A percentile compares a stretch with the other conserved stretches of the same genome.
Conservation (phyloP, 2,329 filamentous ascomycete species). For the Epichloe gansuensis region DNA sequence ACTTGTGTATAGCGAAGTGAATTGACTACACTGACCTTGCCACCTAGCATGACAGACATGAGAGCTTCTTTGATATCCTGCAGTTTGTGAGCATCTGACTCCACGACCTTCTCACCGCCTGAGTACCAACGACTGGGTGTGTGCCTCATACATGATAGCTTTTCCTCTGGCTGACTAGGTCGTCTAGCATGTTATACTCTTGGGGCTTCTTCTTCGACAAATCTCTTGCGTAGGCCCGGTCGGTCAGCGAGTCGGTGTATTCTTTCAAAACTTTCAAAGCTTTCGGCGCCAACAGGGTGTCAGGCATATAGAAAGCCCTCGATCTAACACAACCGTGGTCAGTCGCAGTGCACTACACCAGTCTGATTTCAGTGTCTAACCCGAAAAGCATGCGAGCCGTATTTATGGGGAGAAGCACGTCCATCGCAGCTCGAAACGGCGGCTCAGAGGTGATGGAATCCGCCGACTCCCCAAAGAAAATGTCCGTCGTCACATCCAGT, state of each 20-base stretch:
- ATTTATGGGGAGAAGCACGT: not conserved
- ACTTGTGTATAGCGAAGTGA: too few species aligned
- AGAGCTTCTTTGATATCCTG: not conserved
- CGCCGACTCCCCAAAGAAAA: not conserved
- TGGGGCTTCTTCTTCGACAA: not conserved
- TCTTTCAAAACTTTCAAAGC: not conserved
- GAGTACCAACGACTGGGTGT: too few species aligned
- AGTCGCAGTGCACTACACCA: too few species aligned
- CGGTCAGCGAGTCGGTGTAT: not conserved
- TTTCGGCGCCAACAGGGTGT: not conserved
- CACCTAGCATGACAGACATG: not conserved
- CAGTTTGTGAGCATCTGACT: not conserved
- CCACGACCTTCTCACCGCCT: too few species aligned
- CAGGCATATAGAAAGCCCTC: not conserved
- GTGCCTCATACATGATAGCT: not conserved
- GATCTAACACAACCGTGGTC: not conserved
- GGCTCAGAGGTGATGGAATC: not conserved
- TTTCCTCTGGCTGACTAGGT: not conserved
- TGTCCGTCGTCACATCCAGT: not conserved
- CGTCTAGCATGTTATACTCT: not conserved
- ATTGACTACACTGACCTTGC: not conserved
- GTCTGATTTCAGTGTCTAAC: not conserved
- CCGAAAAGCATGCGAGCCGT: not conserved
- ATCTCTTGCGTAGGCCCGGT: not conserved
- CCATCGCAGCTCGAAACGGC: not conserved